Percentiles rank a stretch among this genome's conserved stretches.
phyloP scores from a whole-genome alignment of 495 filamentous ascomycete genomes.

The Neurospora sp. region DNA sequence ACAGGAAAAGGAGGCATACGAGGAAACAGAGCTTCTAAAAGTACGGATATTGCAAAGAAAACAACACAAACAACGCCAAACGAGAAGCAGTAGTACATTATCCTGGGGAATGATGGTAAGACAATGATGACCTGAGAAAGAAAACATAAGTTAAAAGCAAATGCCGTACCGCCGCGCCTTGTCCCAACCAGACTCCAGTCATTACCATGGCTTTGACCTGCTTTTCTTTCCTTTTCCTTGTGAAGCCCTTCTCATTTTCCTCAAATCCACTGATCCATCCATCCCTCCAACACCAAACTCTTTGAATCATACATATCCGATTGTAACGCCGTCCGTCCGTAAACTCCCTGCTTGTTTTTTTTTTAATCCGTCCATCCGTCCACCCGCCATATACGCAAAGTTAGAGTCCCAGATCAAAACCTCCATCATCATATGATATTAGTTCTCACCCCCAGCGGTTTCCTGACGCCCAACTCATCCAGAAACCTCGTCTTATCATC shows the following conservation, averaged over 20 bases:
- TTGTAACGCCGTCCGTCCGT: background rate
- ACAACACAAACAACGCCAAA: background rate
- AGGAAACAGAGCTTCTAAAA: background rate
- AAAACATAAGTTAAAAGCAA: background rate
- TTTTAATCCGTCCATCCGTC: background rate
- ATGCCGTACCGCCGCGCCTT: background rate
- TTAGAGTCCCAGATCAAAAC: background rate
- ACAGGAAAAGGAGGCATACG: background rate
- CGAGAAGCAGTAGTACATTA: background rate
- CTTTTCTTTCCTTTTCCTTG: background rate
- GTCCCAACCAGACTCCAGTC: background rate
- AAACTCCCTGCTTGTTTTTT: background rate
- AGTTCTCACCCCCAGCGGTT: constrained; percentile 17
- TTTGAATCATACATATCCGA: background rate
- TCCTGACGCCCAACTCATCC: constrained; percentile 18
- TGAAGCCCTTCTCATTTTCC: background rate
- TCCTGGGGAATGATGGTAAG: background rate
- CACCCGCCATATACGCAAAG: background rate
- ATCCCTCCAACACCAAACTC: background rate
- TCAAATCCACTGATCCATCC: background rate
- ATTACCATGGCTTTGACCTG: background rate
- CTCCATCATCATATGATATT: constrained; percentile 12
- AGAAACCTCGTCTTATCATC: constrained; percentile 58
- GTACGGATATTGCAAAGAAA: background rate
- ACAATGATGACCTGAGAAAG: background rate